phyloP scores from a whole-genome alignment of 1,139 yeast genomes.

The Yamadazyma dendronema region DNA sequence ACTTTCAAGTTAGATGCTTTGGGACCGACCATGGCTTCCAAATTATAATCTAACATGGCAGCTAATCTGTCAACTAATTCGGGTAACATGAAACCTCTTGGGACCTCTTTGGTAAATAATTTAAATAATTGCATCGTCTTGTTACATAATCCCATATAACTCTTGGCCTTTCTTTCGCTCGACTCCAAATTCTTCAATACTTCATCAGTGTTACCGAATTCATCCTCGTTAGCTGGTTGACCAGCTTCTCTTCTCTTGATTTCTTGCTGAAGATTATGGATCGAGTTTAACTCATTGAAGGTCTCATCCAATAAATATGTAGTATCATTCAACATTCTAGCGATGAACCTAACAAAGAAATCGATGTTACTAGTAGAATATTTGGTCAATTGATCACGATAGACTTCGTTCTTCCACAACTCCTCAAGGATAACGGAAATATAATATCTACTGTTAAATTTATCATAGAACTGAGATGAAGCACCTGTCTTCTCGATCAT shows the following conservation, averaged over 20 bases:
- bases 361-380: constrained; percentile 70
- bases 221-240: constrained; percentile 31
- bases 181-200: constrained; percentile 51
- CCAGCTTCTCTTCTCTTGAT: constrained; percentile 42
- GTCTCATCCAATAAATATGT: constrained; percentile 92
- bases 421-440: constrained; percentile 81
- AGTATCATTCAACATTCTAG: constrained; percentile 91
- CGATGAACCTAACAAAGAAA: constrained; percentile 87
- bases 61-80: constrained; percentile 94
- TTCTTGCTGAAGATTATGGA: constrained; percentile 72
- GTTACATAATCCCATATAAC: constrained; percentile 80
- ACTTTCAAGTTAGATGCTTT: constrained; percentile 88
- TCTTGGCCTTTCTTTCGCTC: constrained; percentile 76
- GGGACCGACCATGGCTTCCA: constrained; percentile 91
- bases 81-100: constrained; percentile 79
- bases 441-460: constrained; percentile 86
- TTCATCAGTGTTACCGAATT: constrained; percentile 62
- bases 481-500: constrained; percentile 97
- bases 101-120: constrained; percentile 82
- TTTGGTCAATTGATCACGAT: constrained; percentile 62
- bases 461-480: constrained; percentile 92
- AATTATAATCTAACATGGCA: constrained; percentile 90
- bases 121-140: constrained; percentile 79
- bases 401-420: constrained; percentile 73
- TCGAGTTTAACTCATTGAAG: constrained; percentile 70